Base-by-base conservation (phyloP, 495 filamentous ascomycete species). In the Amniculicola lignicola region DNA sequence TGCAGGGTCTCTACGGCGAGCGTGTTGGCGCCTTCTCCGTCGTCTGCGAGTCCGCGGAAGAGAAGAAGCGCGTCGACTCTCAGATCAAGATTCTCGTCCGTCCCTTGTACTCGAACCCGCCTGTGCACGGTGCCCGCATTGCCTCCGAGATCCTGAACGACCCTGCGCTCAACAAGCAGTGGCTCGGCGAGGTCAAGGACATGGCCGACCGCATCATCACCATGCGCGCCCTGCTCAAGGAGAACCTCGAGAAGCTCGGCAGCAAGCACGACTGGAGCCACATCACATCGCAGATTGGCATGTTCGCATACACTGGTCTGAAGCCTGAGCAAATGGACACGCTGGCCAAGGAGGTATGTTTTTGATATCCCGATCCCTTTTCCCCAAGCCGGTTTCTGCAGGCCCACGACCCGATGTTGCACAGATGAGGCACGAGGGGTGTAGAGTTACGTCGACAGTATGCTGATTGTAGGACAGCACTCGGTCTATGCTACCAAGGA, bases 191-290 rank as follows among this genome's bases (percentile, higher is more conserved):
- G 77, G 93, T 98, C 70, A 96, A 97, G 84, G 90, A 77, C 47
- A 98, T 98, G 93, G 93, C 93, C 35, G 90, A 96, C 73, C 93
- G 93, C 63, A 98, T 98, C 78, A 98, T 98, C 69, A 87, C 82
- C 70, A 98, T 98, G 93, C 88, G 93, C 55, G 83, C 88, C 42
- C 78, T 94, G 31, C 83, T 98, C 62, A 92, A 93, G 78, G 80
- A 86, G 66, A 93, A 95, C 76, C 83, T 98, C 36, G 89, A 96
- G 82, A 84, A 87, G 71, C 82, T 94, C 53, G 93, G 92, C 63
- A 90, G 86, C 77, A 89, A 89, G 79, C 90, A 93, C 74, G 88
- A 96, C 75, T 98, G 93, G 93, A 86, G 84, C 73, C 93, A 98
- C 78, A 98, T 98, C 75, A 98, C 93, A 49, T 89, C 79, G 71